phyloP scores from a whole-genome alignment of 1,139 yeast species.

The Taphrina populina region DNA sequence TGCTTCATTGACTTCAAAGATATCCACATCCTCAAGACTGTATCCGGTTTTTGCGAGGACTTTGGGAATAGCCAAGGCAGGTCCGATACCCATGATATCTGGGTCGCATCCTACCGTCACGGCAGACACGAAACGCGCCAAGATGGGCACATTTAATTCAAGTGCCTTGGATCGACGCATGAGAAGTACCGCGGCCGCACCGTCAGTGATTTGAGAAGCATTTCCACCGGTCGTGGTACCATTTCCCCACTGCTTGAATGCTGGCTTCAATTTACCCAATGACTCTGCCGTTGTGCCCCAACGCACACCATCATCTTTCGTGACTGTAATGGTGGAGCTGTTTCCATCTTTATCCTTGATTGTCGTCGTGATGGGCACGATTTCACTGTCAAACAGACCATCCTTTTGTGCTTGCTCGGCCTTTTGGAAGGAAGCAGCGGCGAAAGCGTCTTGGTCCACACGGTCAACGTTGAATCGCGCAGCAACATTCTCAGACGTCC shows the following conservation, averaged over 20 bases:
- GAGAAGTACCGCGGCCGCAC: slow-evolving; percentile 85
- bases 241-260: slow-evolving; percentile 73
- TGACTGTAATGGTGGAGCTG: slow-evolving; percentile 51
- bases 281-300: slow-evolving; percentile 77
- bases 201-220: slow-evolving; percentile 92
- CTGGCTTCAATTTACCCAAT: slow-evolving; percentile 74
- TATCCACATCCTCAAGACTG: slow-evolving; percentile 62
- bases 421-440: slow-evolving; percentile 47
- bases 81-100: slow-evolving; percentile 95
- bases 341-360: slow-evolving; percentile 47
- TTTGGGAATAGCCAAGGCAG: slow-evolving; percentile 87
- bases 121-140: slow-evolving; percentile 76
- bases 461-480: slow-evolving; percentile 43
- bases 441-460: slow-evolving; percentile 48
- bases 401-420: slow-evolving; percentile 47
- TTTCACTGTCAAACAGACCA: slow-evolving; percentile 49
- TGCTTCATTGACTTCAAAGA: slow-evolving; percentile 91
- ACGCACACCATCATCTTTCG: slow-evolving; percentile 89
- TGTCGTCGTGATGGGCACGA: slow-evolving; percentile 52
- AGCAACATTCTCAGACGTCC: slow-evolving; percentile 48
- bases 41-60: slow-evolving; percentile 67
- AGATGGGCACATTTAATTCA: slow-evolving; percentile 60
- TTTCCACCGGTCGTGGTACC: slow-evolving; percentile 88
- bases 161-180: slow-evolving; percentile 88
- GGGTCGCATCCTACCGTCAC: slow-evolving; percentile 90